These are phyloP conservation scores for Ensete glaucum DNA, from an alignment of 176 grass and related monocot genomes.

Conservation along the genomic window DNA sequence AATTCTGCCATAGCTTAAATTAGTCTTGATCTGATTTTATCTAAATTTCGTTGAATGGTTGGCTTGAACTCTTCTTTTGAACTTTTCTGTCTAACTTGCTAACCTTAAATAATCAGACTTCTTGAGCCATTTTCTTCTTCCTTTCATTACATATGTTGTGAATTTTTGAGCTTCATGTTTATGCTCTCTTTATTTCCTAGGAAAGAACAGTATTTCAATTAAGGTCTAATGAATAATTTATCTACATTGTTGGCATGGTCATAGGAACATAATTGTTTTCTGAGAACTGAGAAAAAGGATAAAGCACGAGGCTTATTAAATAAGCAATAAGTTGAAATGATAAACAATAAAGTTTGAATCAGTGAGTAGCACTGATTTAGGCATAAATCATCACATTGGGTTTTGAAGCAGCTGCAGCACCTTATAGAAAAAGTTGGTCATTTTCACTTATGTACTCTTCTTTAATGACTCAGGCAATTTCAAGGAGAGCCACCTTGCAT, in stretches of 20 bases:
- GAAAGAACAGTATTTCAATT: not conserved
- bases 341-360: too few species aligned
- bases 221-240: not conserved
- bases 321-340: too few species aligned
- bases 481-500: constrained; percentile 79
- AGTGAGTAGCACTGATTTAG: not conserved
- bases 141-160: not conserved
- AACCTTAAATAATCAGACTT: not conserved
- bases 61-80: not conserved
- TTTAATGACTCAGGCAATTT: constrained; percentile 56
- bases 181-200: not conserved
- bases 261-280: not conserved
- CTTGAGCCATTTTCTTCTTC: not conserved
- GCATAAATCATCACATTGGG: not conserved
- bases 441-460: not conserved
- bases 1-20: not conserved
- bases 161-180: not conserved
- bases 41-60: not conserved
- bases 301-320: not conserved
- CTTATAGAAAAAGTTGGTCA: not conserved
- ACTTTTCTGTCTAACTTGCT: not conserved
- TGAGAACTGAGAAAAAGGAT: not conserved
- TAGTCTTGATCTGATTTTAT: too few species aligned
- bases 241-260: too few species aligned
- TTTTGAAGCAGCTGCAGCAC: not conserved